Conservation (phyloP, 495 filamentous ascomycete species). For the Annulohypoxylon nitens region DNA sequence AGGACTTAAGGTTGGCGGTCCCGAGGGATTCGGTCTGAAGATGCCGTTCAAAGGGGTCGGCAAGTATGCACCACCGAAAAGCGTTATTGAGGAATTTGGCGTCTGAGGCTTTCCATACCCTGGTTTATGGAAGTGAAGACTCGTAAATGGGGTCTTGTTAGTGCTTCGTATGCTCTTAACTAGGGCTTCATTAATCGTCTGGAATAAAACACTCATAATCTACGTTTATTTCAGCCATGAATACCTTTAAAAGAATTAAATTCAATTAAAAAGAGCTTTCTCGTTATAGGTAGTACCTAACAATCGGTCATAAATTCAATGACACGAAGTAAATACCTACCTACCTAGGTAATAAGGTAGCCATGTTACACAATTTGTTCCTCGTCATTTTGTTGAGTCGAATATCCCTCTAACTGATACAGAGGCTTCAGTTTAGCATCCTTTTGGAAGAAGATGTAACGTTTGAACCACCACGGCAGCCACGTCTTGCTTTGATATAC, state of each 20-base stretch:
- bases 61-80: background rate
- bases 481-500: slow-evolving; percentile 61
- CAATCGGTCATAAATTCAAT: background rate
- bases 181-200: too few relatives aligned
- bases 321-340: slow-evolving; percentile 7
- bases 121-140: too few relatives aligned
- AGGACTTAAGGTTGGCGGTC: background rate
- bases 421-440: slow-evolving; percentile 61
- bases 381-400: slow-evolving; percentile 7
- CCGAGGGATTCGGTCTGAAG: background rate
- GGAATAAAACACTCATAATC: too few relatives aligned
- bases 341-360: too few relatives aligned
- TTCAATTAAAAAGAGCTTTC: background rate
- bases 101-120: too few relatives aligned
- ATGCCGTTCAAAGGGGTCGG: background rate
- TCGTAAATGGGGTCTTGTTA: too few relatives aligned
- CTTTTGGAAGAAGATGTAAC: slow-evolving; percentile 64
- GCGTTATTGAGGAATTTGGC: background rate
- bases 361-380: slow-evolving; percentile 11
- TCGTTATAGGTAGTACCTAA: background rate
- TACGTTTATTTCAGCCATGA: too few relatives aligned
- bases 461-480: slow-evolving; percentile 62
- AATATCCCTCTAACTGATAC: slow-evolving; percentile 53
- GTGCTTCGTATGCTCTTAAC: too few relatives aligned
- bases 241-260: background rate